Evolutionary conservation across 106 monocot species (phyloP).

Genomic region (Posidonia australis): DNA sequence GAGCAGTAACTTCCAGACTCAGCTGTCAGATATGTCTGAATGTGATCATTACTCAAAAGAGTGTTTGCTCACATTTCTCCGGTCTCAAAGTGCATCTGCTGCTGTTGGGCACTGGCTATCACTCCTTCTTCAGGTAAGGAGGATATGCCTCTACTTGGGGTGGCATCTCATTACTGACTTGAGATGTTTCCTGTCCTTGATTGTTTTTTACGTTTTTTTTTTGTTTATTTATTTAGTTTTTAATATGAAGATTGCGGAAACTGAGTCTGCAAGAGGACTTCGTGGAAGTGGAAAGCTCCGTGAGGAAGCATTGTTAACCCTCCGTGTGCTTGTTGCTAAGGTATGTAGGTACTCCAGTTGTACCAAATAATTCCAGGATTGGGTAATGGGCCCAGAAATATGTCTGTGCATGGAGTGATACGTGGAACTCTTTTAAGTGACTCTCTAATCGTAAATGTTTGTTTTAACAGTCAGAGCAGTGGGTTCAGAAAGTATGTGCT

Average conservation of each 20-base stretch:
- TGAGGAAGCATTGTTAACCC: conserved; percentile 70
- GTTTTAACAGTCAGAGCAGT: too few relatives aligned
- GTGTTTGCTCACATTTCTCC: conserved; percentile 79
- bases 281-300: conserved; percentile 68
- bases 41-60: conserved; percentile 32
- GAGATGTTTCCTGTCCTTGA: background rate
- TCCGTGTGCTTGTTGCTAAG: conserved; percentile 78
- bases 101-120: conserved; percentile 95
- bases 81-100: conserved; percentile 76
- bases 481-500: too few relatives aligned
- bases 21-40: conserved; percentile 4
- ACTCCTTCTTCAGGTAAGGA: conserved; percentile 78
- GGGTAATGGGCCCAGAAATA: too few relatives aligned
- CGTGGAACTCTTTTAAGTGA: too few relatives aligned
- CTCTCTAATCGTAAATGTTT: too few relatives aligned
- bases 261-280: conserved; percentile 73
- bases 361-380: background rate
- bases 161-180: background rate
- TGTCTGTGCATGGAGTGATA: background rate
- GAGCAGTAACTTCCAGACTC: conserved; percentile 4
- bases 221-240: background rate
- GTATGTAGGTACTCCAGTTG: conserved; percentile 16
- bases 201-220: background rate
- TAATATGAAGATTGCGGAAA: conserved; percentile 56
- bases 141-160: background rate